phyloP scores from a whole-genome alignment of 441 rosid genomes.

The Pelargonium myrrhifolium region DNA sequence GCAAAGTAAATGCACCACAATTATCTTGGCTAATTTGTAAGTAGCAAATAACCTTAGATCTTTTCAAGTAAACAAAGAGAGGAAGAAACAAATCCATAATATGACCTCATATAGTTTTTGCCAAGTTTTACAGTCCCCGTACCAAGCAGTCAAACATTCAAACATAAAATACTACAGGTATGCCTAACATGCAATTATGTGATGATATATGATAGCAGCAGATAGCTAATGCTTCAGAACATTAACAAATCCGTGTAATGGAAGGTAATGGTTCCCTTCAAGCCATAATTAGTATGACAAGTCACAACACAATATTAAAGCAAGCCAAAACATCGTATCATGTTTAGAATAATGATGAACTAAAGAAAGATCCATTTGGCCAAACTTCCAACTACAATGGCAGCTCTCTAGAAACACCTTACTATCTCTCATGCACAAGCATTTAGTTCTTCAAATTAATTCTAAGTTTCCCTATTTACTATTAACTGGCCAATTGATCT shows the following conservation, averaged over 20 bases:
- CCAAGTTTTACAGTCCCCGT: not conserved
- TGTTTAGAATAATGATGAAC: not conserved
- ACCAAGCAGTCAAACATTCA: not conserved
- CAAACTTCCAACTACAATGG: conserved; percentile 6
- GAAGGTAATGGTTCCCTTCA: not conserved
- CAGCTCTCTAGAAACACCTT: not conserved
- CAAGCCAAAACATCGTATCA: not conserved
- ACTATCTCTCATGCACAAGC: not conserved
- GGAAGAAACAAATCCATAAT: not conserved
- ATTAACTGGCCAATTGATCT: not conserved
- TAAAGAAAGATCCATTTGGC: not conserved
- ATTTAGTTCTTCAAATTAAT: not conserved
- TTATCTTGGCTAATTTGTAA: not conserved
- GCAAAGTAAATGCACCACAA: not conserved
- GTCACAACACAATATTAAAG: not conserved
- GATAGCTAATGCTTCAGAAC: conserved; percentile 1
- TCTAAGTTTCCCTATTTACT: not conserved
- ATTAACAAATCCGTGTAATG: not conserved
- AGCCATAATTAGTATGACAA: not conserved
- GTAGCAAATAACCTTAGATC: not conserved
- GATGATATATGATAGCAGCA: not conserved
- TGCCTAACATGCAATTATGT: conserved; percentile 1
- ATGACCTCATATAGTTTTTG: not conserved
- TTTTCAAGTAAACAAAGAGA: not conserved
- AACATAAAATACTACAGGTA: not conserved